Conservation (phyloP, 1,284 basidiomycete species). For the Kalmanozyma brasiliensis region DNA sequence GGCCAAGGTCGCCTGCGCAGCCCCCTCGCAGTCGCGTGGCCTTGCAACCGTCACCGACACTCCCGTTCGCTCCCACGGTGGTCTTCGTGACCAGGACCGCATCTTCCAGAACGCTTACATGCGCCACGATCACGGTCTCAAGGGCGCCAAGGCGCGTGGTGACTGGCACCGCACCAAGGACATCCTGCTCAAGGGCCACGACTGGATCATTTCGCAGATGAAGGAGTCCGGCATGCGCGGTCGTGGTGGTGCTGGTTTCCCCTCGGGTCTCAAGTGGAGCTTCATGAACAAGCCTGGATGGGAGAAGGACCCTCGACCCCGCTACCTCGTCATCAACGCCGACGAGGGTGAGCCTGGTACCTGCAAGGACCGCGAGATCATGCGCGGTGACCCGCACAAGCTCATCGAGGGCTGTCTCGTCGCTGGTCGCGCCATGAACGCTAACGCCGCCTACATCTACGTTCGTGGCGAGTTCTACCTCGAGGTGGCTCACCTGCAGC, state of each 20-base stretch:
- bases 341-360: constrained; percentile 99
- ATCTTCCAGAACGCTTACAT: constrained; percentile 68
- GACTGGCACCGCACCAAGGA: constrained; percentile 99
- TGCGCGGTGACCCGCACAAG: constrained; percentile 98
- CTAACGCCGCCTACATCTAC: constrained; percentile 97
- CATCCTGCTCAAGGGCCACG: constrained; percentile 91
- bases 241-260: constrained; percentile 96
- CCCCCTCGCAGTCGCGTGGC: constrained; percentile 51
- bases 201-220: constrained; percentile 95
- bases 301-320: constrained; percentile 91
- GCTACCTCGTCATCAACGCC: constrained; percentile 97
- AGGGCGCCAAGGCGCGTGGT: constrained; percentile 78
- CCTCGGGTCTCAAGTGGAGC: constrained; percentile 93
- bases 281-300: constrained; percentile 99
- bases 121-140: constrained; percentile 66
- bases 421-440: constrained; percentile 98
- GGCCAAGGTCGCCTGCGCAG: constrained; percentile 46
- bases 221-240: constrained; percentile 96
- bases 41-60: constrained; percentile 66
- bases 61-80: constrained; percentile 62
- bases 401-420: constrained; percentile 97
- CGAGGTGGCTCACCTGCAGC: constrained; percentile 90
- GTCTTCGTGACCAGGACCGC: constrained; percentile 67
- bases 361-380: constrained; percentile 98
- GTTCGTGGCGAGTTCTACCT: constrained; percentile 98